Percentiles rank a stretch among this genome's conserved stretches.
Evolutionary conservation across 2,329 filamentous ascomycete genomes (phyloP).

Genomic region (Diaporthe aspalathi): DNA sequence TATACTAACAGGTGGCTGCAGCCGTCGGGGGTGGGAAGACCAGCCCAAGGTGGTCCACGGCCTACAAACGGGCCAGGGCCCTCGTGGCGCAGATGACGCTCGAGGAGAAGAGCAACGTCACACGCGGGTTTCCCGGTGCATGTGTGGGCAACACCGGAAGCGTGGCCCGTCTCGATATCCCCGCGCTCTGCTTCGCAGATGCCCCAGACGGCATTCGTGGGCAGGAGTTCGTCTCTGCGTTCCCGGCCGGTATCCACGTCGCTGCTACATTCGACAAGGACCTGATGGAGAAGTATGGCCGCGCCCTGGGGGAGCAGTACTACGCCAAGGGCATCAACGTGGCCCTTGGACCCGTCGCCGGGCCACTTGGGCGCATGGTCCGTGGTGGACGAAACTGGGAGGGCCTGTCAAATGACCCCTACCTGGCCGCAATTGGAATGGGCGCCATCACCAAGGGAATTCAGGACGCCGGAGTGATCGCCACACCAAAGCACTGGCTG

Average conservation of each 20-base stretch:
- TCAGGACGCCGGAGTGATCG: slow-evolving; percentile 79
- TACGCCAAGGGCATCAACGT: slow-evolving; percentile 77
- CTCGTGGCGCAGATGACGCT: slow-evolving; percentile 53
- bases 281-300: slow-evolving; percentile 73
- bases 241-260: slow-evolving; percentile 76
- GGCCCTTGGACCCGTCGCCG: slow-evolving; percentile 67
- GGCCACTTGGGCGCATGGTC: slow-evolving; percentile 71
- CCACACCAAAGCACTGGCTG: slow-evolving; percentile 75
- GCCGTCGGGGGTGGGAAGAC: slow-evolving; percentile 46
- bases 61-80: slow-evolving; percentile 49
- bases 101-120: slow-evolving; percentile 54
- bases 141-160: slow-evolving; percentile 49
- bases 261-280: slow-evolving; percentile 77
- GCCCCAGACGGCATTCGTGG: slow-evolving; percentile 50
- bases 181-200: slow-evolving; percentile 59
- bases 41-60: slow-evolving; percentile 48
- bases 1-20: slow-evolving; percentile 35
- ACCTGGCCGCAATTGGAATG: slow-evolving; percentile 63
- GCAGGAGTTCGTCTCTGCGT: slow-evolving; percentile 54
- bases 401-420: slow-evolving; percentile 63
- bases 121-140: slow-evolving; percentile 49
- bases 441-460: slow-evolving; percentile 74
- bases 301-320: slow-evolving; percentile 76
- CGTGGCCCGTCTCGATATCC: slow-evolving; percentile 52
- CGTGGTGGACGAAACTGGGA: slow-evolving; percentile 74